Conservation (phyloP, 2,329 filamentous ascomycete species). For the Pyricularia grisea region DNA sequence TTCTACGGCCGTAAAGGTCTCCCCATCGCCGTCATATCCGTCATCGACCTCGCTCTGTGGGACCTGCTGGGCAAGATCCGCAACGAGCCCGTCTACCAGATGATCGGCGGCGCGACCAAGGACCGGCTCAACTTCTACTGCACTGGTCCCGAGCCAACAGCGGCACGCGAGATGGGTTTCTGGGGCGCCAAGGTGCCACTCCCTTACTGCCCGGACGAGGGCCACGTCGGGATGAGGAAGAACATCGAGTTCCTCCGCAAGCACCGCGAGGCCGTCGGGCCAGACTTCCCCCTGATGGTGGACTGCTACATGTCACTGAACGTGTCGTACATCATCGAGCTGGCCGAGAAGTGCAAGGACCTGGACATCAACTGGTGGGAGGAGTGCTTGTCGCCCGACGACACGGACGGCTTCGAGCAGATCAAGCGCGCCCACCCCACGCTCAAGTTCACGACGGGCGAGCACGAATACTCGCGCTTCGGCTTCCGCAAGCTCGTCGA, state of each 20-base stretch:
- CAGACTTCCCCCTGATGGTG: slow-evolving; percentile 87
- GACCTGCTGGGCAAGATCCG: slow-evolving; percentile 85
- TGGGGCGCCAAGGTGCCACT: slow-evolving; percentile 84
- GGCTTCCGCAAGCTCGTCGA: slow-evolving; percentile 93
- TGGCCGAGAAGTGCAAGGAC: slow-evolving; percentile 74
- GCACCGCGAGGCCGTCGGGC: slow-evolving; percentile 75
- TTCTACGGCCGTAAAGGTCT: slow-evolving; percentile 94
- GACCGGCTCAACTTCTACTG: slow-evolving; percentile 87
- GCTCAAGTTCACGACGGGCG: slow-evolving; percentile 89
- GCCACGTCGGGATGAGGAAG: slow-evolving; percentile 70
- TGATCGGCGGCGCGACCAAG: slow-evolving; percentile 85
- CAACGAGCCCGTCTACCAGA: slow-evolving; percentile 86
- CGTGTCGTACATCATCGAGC: slow-evolving; percentile 84
- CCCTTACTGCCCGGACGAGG: slow-evolving; percentile 84
- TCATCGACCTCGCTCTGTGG: slow-evolving; percentile 89
- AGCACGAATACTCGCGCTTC: slow-evolving; percentile 91
- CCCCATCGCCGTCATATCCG: slow-evolving; percentile 82
- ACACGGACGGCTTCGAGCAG: slow-evolving; percentile 81
- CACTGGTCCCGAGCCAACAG: slow-evolving; percentile 75
- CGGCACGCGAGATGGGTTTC: slow-evolving; percentile 81
- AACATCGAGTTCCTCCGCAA: slow-evolving; percentile 83
- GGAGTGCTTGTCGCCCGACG: slow-evolving; percentile 84
- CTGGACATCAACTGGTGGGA: slow-evolving; percentile 97
- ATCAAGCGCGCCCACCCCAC: slow-evolving; percentile 87
- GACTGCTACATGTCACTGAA: slow-evolving; percentile 97